Percentiles rank a stretch among this genome's conserved stretches.
Evolutionary conservation across 345 rosid species (phyloP).

Genomic region (Turritis glabra): DNA sequence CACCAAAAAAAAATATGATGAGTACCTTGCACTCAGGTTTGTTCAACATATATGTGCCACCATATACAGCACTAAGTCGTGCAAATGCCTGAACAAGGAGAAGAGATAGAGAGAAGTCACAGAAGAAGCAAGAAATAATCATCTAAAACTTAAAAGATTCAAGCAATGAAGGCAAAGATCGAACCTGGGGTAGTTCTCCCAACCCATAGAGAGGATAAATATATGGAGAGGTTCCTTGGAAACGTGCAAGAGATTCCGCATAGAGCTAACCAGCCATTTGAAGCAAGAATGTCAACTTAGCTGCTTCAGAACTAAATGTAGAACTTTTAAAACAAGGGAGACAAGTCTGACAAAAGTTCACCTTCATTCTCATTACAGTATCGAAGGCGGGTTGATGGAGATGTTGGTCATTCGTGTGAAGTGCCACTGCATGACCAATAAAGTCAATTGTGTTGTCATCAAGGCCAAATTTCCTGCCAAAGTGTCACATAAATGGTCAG

Average conservation of each 20-base stretch:
- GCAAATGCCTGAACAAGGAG: constrained; percentile 72
- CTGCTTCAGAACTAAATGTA: neutral
- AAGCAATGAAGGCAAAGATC: constrained; percentile 7
- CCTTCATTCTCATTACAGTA: constrained; percentile 92
- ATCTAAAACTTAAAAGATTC: neutral
- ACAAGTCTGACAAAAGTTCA: constrained; percentile 26
- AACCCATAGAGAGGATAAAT: constrained; percentile 91
- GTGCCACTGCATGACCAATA: constrained; percentile 94
- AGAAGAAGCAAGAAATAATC: constrained; percentile 6
- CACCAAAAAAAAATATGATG: constrained; percentile 6
- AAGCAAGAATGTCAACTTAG: constrained; percentile 25
- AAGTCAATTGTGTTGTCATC: constrained; percentile 93
- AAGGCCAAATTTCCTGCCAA: constrained; percentile 70
- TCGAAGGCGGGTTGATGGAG: constrained; percentile 71
- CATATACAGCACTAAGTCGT: constrained; percentile 93
- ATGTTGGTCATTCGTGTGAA: constrained; percentile 71
- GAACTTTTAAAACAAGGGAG: neutral
- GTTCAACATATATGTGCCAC: constrained; percentile 95
- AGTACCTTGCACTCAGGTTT: constrained; percentile 87
- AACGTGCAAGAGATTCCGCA: constrained; percentile 90
- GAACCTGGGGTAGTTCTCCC: constrained; percentile 94
- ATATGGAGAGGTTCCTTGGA: constrained; percentile 91
- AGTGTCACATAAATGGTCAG: constrained; percentile 18
- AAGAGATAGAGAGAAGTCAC: constrained; percentile 9
- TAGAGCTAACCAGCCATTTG: constrained; percentile 58